Evolutionary conservation across 2,329 filamentous ascomycete genomes (phyloP), one percentile per base, ranked within the genome.

Genomic region (Pseudogymnoascus sp.): DNA sequence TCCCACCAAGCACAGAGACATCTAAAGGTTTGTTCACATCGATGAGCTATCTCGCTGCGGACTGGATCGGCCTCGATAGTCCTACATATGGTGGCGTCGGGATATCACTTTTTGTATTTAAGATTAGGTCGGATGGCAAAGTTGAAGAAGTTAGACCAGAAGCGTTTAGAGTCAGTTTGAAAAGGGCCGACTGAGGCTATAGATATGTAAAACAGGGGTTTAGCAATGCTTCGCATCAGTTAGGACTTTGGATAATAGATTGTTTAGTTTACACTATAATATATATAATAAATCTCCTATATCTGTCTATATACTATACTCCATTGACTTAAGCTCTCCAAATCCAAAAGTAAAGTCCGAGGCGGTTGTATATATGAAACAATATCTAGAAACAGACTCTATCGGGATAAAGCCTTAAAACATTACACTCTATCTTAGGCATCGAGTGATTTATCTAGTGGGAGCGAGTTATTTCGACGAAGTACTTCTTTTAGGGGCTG

Each of bases 11-110:
- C 26, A 9, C n/a, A 15, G 45, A 12, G 23, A n/a, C 45, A 4
- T n/a, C 23, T 3, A 52, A 30, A 26, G 23, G n/a, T 9, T 10
- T 52, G 1, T 52, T 52, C 26, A 52, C 45, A 18, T 52, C 45
- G n/a, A 9, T 52, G n/a, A 52, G 45, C 45, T 52, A 52, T 18
- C 23, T 52, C 2, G 45, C 26, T 12, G 45, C 19, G 23, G 45
- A 52, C 45, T 52, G 45, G 45, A 28, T 52, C 3, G 2, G 9
- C 23, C 45, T 52, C n/a, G 45, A 52, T 52, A 52, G n/a, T 30
- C 45, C 45, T 4, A 52, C 45, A 52, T 52, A 52, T 52, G 45
- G 45, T 52, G 45, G 45, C n/a, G 30, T 52, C 30, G 45, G 45
- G 5, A 18, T 52, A 30, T 52, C 45, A 3, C 45, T 52, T 52